phyloP scores from a whole-genome alignment of 345 rosid genomes.

The Ceriops zippeliana region DNA sequence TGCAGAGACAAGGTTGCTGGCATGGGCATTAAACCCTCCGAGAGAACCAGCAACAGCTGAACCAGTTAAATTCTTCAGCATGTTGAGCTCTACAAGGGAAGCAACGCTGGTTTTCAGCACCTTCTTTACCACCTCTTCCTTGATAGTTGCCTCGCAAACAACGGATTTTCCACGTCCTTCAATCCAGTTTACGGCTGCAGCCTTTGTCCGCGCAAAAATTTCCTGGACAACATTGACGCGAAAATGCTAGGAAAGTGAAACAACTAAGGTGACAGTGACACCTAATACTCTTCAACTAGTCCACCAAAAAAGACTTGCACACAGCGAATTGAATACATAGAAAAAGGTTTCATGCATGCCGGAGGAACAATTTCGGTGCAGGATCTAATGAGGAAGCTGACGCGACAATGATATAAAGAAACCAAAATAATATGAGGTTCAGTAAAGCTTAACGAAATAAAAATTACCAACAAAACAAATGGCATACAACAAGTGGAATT shows the following conservation, averaged over 20 bases:
- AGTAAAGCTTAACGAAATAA: no score
- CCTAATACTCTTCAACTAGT: not conserved
- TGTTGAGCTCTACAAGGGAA: conserved; percentile 73
- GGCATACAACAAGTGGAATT: not conserved
- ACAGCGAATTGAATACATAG: no score
- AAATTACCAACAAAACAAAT: not conserved
- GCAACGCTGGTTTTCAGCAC: conserved; percentile 69
- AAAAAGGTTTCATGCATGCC: no score
- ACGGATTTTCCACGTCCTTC: conserved; percentile 91
- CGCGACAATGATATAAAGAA: no score
- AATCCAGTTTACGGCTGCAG: conserved; percentile 96
- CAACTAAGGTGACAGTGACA: not conserved
- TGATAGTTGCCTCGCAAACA: conserved; percentile 79
- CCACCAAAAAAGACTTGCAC: no score
- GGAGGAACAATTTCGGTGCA: no score
- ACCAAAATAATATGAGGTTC: no score
- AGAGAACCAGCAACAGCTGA: conserved; percentile 84
- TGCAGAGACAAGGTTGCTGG: conserved; percentile 83
- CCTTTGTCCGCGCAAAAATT: conserved; percentile 85
- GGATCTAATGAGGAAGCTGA: no score
- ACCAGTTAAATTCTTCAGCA: conserved; percentile 79
- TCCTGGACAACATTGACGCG: conserved; percentile 31
- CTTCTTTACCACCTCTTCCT: conserved; percentile 70
- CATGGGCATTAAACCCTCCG: conserved; percentile 91
- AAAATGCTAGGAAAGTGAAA: not conserved